phyloP scores from a whole-genome alignment of 768 basidiomycete species.

The Termitomyces sp. region DNA sequence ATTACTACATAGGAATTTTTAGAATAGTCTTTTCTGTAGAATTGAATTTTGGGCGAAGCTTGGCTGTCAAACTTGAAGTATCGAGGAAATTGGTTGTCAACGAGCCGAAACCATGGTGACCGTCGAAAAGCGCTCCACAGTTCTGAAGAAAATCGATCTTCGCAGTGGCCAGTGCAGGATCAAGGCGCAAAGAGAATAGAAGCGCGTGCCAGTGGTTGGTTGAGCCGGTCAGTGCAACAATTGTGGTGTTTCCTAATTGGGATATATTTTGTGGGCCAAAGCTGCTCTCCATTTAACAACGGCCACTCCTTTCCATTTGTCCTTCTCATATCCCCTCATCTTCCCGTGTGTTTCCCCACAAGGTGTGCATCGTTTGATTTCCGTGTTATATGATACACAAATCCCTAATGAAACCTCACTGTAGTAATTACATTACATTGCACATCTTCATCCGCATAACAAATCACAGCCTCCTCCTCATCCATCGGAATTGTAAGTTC shows the following conservation, averaged over 20 bases:
- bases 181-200: not conserved
- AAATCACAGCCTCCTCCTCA: not conserved
- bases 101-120: not conserved
- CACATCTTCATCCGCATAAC: not conserved
- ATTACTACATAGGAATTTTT: not conserved
- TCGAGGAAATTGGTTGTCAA: not conserved
- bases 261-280: constrained; percentile 8
- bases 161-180: not conserved
- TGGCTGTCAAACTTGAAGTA: not conserved
- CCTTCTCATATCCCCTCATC: not conserved
- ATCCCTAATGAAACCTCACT: not conserved
- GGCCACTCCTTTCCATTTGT: not conserved
- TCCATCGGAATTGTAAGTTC: constrained; percentile 2
- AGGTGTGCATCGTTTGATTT: not conserved
- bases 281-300: constrained; percentile 4
- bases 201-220: no score
- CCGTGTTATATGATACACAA: not conserved
- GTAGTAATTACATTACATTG: not conserved
- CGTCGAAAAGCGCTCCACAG: not conserved
- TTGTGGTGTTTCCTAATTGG: constrained; percentile 7
- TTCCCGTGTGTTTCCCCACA: not conserved
- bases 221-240: no score
- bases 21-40: not conserved
- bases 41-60: not conserved
- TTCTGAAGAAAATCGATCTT: not conserved